phyloP scores from a whole-genome alignment of 495 filamentous ascomycete genomes.

The Parmelia sp. region DNA sequence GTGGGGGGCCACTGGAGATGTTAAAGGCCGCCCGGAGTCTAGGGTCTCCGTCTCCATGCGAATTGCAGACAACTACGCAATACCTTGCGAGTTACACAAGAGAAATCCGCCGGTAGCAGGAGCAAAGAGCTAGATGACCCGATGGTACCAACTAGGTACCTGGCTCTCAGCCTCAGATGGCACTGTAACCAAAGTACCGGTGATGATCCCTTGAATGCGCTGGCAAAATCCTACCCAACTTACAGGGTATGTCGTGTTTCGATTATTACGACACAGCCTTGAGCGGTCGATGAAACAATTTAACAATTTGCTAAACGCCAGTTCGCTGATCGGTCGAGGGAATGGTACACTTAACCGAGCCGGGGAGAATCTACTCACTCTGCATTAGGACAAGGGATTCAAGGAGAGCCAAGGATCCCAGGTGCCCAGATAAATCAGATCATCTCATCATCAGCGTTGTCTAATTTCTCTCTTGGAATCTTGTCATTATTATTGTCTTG shows the following conservation, averaged over 20 bases:
- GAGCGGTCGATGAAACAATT: background rate
- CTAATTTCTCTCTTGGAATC: background rate
- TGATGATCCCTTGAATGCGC: background rate
- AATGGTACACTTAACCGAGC: background rate
- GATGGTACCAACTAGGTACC: background rate
- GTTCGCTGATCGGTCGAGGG: background rate
- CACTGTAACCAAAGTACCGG: background rate
- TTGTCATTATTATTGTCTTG: no score
- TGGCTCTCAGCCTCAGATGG: background rate
- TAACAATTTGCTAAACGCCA: background rate
- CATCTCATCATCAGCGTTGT: background rate
- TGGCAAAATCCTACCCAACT: background rate
- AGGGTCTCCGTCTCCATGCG: background rate
- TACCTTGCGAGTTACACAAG: background rate
- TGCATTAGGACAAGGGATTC: background rate
- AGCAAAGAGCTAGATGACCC: background rate
- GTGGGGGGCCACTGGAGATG: background rate
- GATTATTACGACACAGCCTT: background rate
- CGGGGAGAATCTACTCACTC: background rate
- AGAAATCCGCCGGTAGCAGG: background rate
- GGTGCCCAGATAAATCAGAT: no score
- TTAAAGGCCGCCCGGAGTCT: background rate
- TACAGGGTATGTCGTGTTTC: slow-evolving; percentile 4
- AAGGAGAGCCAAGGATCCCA: no score
- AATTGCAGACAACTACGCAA: background rate